Evolutionary conservation across 2,329 filamentous ascomycete species (phyloP), one percentile per base, ranked within the genome.

Genomic region (Alternaria ethzedia): DNA sequence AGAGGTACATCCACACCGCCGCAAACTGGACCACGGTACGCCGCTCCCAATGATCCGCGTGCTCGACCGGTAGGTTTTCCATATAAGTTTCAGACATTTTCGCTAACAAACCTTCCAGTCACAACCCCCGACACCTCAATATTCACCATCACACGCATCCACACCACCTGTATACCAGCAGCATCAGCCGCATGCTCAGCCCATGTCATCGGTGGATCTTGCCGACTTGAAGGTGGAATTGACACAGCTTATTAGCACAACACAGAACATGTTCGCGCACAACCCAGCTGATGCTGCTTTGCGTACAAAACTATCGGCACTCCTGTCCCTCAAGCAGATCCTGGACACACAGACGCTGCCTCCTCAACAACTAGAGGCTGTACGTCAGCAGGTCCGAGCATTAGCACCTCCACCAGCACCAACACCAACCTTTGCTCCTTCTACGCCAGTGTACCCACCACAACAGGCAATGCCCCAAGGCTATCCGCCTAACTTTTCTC

Each of bases 191-290:
- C 71, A 76, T 26, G 78, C 70, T 28, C 70, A 69, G 46, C 74
- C 72, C 26, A 72, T 74, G 63, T 71, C 74, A 17, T 76, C 77
- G 15, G 60, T 73, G 26, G 75, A 79, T 57, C 56, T 79, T 20
- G 90, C 92, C 75, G 87, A 89, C 75, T 86, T 98, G 80, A 93
- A 92, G 82, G 88, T 87, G 83, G 94, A 97, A 82, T 90, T 97
- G 78, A 89, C 91, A 74, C 89, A 88, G 75, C 85, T 97, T 72
- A 93, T 97, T 78, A 82, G 86, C 75, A 87, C 87, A 70, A 90
- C 91, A 69, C 90, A 90, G 82, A 85, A 86, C 70, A 90, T 94
- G 75, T 91, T 93, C 82, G 89, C 90, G 69, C 88, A 88, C 69
- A 93, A 90, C 78, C 91, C 91, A 64, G 88, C 90, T 84, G 92